Evolutionary conservation across 768 basidiomycete genomes (phyloP), one percentile per base, ranked within the genome.

Genomic region (Macrolepiota fuliginosa): DNA sequence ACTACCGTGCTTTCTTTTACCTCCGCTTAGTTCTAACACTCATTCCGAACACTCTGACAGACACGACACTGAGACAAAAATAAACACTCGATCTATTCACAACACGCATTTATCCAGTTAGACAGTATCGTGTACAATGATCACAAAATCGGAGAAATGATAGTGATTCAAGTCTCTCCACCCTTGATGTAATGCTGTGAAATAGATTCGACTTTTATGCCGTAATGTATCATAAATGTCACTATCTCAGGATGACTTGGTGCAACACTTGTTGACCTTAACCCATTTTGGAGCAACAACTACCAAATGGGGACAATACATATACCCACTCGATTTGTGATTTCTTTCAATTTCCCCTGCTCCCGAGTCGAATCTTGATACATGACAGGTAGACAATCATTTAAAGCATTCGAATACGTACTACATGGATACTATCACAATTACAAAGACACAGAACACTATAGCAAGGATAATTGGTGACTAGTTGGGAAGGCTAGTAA

Each of bases 51-150:
- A 68, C 54, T 36, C 22, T 12, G 35, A 58, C 66, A 84, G 82
- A 83, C 82, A 53, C 77, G 83, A 49, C 70, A 71, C 64, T 77
- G 71, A 62, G 74, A 19, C 27, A 2, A 45, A 45, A 45, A 45
- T 32, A 45, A 17, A 45, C 17, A 45, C 6, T 45, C n/a, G 17
- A 45, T 10, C 9, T n/a, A 45, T 19, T 32, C n/a, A 45, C 0
- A n/a, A 45, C 19, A 45, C 19, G 42, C 15, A 5, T 45, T n/a
- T 5, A 45, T 19, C 42, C 19, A 45, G 19, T 9, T 45, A 45
- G 40, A 40, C 13, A 40, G n/a, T 40, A 40, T 40, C 11, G n/a
- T 40, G 13, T 17, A 45, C 19, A 19, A 45, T n/a, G n/a, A 5
- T 7, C 42, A 45, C 7, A 19, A 19, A 45, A 45, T 9, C 42